Evolutionary conservation across 257 asterid species (phyloP), one percentile per base, ranked within the genome.

Genomic region (Jasminum sambac): DNA sequence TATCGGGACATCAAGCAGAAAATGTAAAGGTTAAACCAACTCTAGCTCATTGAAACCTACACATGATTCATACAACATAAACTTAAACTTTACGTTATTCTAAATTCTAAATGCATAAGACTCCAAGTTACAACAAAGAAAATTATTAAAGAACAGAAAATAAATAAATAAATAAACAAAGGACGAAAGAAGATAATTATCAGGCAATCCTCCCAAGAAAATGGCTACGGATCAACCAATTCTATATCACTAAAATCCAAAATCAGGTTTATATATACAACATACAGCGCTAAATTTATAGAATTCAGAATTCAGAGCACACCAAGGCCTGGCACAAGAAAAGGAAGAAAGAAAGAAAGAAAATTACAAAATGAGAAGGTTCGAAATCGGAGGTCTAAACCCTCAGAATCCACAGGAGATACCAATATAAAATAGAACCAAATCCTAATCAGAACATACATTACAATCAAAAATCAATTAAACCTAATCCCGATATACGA

Each of bases 271-370:
- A n/a, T n/a, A n/a, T n/a, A n/a, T n/a, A n/a, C n/a, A n/a, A n/a
- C n/a, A n/a, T n/a, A n/a, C n/a, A 34, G 39, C n/a, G 72, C 72
- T 30, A 50, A n/a, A 9, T 36, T 39, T 7, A 63, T 37, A 61
- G 21, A 62, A 16, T 17, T 59, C 14, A 2, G 24, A 52, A 67
- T 19, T 26, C 58, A n/a, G 0, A 48, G 21, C 23, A 34, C 24
- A 37, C 67, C 67, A 11, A 63, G 39, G 24, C 26, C 4, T 13
- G 11, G 24, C 40, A n/a, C n/a, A n/a, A n/a, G n/a, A n/a, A n/a
- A n/a, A n/a, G n/a, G n/a, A n/a, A n/a, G n/a, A n/a, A n/a, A n/a
- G n/a, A n/a, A n/a, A n/a, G n/a, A 58, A 2, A n/a, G 24, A 63
- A 3, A 38, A 1, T 16, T 25, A 21, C 30, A 37, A 41, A 63